A percentile compares a stretch with the other conserved stretches of the same genome.
Conservation (phyloP, 371 early-diverging fungal species). For the Mortierella polycephala region DNA sequence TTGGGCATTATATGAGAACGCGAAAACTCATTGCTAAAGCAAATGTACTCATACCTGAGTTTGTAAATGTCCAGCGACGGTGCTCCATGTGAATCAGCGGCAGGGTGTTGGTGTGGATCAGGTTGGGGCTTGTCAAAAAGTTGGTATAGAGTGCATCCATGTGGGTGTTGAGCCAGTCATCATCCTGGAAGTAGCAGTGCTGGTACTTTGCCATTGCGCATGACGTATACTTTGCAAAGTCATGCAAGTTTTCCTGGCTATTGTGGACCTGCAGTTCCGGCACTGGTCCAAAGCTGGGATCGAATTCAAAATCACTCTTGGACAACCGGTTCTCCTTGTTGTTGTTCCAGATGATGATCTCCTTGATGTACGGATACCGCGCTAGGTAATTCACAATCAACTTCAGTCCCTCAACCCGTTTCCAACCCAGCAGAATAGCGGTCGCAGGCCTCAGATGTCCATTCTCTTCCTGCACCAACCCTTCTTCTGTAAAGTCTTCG, state of each 20-base stretch:
- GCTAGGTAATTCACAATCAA: slow-evolving; percentile 58
- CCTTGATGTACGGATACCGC: slow-evolving; percentile 67
- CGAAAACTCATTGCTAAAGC: too few species aligned
- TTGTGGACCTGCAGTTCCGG: slow-evolving; percentile 59
- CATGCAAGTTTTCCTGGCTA: slow-evolving; percentile 61
- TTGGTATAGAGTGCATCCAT: slow-evolving; percentile 72
- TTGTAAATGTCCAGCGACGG: slow-evolving; percentile 67
- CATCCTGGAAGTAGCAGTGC: slow-evolving; percentile 74
- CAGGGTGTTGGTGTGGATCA: slow-evolving; percentile 70
- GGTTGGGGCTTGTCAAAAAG: slow-evolving; percentile 64
- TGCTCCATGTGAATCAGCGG: slow-evolving; percentile 67
- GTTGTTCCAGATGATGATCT: slow-evolving; percentile 66
- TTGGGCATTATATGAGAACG: too few species aligned
- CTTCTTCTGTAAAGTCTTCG: slow-evolving; percentile 49
- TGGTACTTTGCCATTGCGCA: slow-evolving; percentile 68
- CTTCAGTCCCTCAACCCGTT: slow-evolving; percentile 57
- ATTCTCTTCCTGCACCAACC: slow-evolving; percentile 19
- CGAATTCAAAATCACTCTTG: slow-evolving; percentile 48
- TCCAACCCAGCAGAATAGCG: slow-evolving; percentile 52
- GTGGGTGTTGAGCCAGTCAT: slow-evolving; percentile 63
- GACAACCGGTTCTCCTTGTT: slow-evolving; percentile 44
- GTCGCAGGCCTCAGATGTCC: slow-evolving; percentile 41
- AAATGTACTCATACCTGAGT: slow-evolving; percentile 53
- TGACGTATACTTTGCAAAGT: slow-evolving; percentile 67
- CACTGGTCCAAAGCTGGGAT: slow-evolving; percentile 31